Evolutionary conservation across 2,329 filamentous ascomycete species (phyloP), one percentile per base, ranked within the genome.

Genomic region (Zasmidium cellare): DNA sequence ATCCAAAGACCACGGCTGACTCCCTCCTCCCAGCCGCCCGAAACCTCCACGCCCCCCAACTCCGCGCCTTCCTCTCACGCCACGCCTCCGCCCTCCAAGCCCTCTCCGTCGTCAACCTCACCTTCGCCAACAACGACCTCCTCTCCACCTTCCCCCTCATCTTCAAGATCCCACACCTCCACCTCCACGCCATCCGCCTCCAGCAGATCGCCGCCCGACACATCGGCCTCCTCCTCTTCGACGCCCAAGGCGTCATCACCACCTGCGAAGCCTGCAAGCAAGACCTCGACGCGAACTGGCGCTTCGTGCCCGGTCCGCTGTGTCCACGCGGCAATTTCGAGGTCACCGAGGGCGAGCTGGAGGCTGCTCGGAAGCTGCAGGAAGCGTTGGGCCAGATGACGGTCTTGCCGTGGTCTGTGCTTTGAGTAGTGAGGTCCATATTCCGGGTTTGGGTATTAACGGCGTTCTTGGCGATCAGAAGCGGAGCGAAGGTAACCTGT

Each of bases 161-260:
- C 19, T 55, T 58, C 50, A 12, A 53, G 45, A 46, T n/a, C 35
- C 35, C 5, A 41, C 12, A 6, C 35, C 35, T 61, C 18, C 38
- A 20, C 2, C 38, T 61, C 3, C 31, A 47, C 3, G 14, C 51
- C 16, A 49, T 61, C 53, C 54, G 56, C n/a, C 16, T 61, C 2
- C 56, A 56, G 19, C 59, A 61, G 49, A 50, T 61, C n/a, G 25
- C 20, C 23, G 47, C 41, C 18, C 28, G 16, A 22, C 47, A 28
- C 18, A n/a, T 20, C 2, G 53, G 56, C n/a, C 47, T 61, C 45
- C 46, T 61, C 28, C 25, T 58, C 9, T 55, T 61, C 28, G 56
- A 52, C 19, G n/a, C 3, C 5, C 31, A n/a, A 7, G 45, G 28
- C 18, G 19, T 41, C 20, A 48, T 45, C 24, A 50, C 23, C 23